Evolutionary conservation across 495 filamentous ascomycete genomes (phyloP).

Genomic region (Aspergillus avenaceus): DNA sequence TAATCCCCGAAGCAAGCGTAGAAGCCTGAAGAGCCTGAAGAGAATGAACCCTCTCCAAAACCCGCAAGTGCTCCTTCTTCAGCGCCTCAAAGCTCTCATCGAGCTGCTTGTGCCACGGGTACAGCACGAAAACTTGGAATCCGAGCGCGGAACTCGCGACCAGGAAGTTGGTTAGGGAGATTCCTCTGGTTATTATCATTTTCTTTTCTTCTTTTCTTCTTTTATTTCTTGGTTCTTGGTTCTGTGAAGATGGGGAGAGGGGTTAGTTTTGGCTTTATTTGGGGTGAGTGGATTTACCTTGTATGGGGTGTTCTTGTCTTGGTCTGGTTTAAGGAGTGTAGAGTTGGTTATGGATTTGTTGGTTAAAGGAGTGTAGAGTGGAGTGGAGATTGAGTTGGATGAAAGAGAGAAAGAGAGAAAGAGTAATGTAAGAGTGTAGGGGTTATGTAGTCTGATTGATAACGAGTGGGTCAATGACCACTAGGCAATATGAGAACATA

Average conservation of each 20-base stretch:
- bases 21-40: too few relatives aligned
- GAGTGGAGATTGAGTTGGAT: background rate
- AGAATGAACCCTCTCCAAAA: slow-evolving; percentile 23
- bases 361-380: background rate
- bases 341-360: too few relatives aligned
- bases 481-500: too few relatives aligned
- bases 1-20: too few relatives aligned
- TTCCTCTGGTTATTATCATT: slow-evolving; percentile 54
- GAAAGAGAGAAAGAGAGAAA: background rate
- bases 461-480: too few relatives aligned
- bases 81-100: slow-evolving; percentile 55
- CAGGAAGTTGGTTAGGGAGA: slow-evolving; percentile 59
- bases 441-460: too few relatives aligned
- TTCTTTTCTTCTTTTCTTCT: slow-evolving; percentile 4
- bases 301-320: too few relatives aligned
- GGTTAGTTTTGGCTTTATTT: background rate
- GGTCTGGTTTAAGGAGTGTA: too few relatives aligned
- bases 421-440: too few relatives aligned
- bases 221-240: background rate
- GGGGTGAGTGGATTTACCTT: too few relatives aligned
- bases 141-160: slow-evolving; percentile 56
- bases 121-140: slow-evolving; percentile 63
- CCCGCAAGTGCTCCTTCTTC: slow-evolving; percentile 47
- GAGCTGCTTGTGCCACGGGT: slow-evolving; percentile 63
- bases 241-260: too few relatives aligned